Evolutionary conservation across 2,329 filamentous ascomycete genomes (phyloP).

Genomic region (Coleophoma crateriformis): DNA sequence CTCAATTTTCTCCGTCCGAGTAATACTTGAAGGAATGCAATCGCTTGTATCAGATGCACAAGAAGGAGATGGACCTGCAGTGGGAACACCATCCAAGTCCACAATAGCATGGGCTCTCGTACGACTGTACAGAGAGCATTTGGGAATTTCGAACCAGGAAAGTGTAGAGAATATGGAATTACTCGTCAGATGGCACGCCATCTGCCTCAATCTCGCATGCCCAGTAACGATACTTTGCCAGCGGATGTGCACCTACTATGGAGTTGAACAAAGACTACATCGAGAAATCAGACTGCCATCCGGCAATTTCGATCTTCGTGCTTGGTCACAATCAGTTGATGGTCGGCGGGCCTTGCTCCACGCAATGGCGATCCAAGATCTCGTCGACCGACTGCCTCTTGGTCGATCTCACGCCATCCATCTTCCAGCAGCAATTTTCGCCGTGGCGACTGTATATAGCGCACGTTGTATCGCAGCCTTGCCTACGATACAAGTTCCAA

Average conservation of each 20-base stretch:
- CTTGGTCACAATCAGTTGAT: constrained; percentile 30
- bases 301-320: constrained; percentile 27
- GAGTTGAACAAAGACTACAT: constrained; percentile 33
- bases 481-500: constrained; percentile 30
- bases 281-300: constrained; percentile 20
- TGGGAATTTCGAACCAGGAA: constrained; percentile 29
- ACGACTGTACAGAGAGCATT: constrained; percentile 27
- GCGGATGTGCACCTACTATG: constrained; percentile 30
- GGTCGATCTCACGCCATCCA: constrained; percentile 37
- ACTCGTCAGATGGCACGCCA: constrained; percentile 35
- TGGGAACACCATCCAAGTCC: constrained; percentile 31
- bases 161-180: constrained; percentile 31
- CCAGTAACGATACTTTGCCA: constrained; percentile 32
- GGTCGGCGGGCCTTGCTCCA: constrained; percentile 34
- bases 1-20: constrained; percentile 33
- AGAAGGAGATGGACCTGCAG: constrained; percentile 27
- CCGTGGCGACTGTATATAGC: constrained; percentile 34
- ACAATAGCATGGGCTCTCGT: constrained; percentile 31
- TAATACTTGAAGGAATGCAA: constrained; percentile 36
- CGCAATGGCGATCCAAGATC: constrained; percentile 37
- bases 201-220: constrained; percentile 35
- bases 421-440: constrained; percentile 36
- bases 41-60: constrained; percentile 34
- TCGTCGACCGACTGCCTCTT: constrained; percentile 35
- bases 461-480: constrained; percentile 31